A percentile compares a stretch with the other conserved stretches of the same genome.
These are phyloP conservation scores for Fusarium sambucinum DNA, from an alignment of 2,329 filamentous ascomycete species.

Conservation along the genomic window DNA sequence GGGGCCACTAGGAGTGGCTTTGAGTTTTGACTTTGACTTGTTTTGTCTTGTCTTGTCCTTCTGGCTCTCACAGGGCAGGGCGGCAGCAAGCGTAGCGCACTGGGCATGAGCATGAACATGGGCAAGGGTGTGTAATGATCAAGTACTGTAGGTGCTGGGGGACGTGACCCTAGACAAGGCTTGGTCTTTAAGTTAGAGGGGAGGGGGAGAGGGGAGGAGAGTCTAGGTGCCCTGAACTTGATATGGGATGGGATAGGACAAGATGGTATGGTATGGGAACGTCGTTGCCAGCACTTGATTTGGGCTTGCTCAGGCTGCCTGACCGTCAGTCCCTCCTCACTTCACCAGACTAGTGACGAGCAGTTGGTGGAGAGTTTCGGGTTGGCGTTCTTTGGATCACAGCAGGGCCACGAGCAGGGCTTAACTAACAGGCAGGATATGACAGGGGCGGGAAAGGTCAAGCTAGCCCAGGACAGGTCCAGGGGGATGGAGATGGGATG, in stretches of 20 bases:
- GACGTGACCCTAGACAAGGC: conserved; percentile 29
- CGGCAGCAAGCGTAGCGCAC: conserved; percentile 28
- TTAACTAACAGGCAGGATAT: conserved; percentile 33
- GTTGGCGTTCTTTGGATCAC: conserved; percentile 48
- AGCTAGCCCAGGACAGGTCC: conserved; percentile 4
- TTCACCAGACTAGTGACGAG: conserved; percentile 31
- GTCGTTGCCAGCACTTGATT: conserved; percentile 6
- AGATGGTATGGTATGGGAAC: background rate
- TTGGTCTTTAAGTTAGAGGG: conserved; percentile 24
- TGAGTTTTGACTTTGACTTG: conserved; percentile 40
- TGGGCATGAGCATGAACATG: conserved; percentile 9
- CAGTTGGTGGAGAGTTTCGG: conserved; percentile 45
- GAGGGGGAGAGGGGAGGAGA: background rate
- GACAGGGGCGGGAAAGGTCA: conserved; percentile 14
- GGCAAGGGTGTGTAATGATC: conserved; percentile 33
- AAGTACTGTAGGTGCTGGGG: conserved; percentile 7
- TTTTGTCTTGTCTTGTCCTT: conserved; percentile 22
- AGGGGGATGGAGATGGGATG: conserved; percentile 33
- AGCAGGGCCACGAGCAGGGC: conserved; percentile 43
- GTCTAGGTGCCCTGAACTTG: conserved; percentile 22
- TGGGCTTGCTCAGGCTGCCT: conserved; percentile 24
- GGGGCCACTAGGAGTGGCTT: conserved; percentile 37
- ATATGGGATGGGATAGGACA: background rate
- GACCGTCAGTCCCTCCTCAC: conserved; percentile 37
- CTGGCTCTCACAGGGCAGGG: conserved; percentile 25